A percentile compares a stretch with the other conserved stretches of the same genome.
Evolutionary conservation across 2,329 filamentous ascomycete genomes (phyloP).

Genomic region (Stemphylium vesicarium): DNA sequence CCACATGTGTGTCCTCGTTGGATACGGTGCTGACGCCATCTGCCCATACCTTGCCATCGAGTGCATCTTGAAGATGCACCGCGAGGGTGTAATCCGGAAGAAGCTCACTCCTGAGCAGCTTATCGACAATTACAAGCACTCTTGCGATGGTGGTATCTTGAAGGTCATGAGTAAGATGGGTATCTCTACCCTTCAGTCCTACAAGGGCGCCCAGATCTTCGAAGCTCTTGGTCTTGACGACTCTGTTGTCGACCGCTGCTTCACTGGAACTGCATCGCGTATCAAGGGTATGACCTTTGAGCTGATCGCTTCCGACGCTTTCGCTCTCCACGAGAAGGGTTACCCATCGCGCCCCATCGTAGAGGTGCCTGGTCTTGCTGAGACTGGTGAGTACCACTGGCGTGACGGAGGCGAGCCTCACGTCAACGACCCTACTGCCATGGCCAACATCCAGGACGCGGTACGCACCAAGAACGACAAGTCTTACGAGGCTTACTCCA

Average conservation of each 20-base stretch:
- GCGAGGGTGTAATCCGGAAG: conserved; percentile 90
- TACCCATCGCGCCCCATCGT: conserved; percentile 82
- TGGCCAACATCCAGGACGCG: conserved; percentile 96
- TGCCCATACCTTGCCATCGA: conserved; percentile 96
- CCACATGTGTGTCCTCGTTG: conserved; percentile 97
- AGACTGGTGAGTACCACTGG: conserved; percentile 98
- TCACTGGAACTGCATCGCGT: conserved; percentile 90
- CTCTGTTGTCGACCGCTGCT: conserved; percentile 89
- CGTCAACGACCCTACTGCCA: conserved; percentile 91
- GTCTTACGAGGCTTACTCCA: conserved; percentile 95
- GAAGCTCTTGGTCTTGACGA: conserved; percentile 95
- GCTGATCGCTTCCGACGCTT: conserved; percentile 89
- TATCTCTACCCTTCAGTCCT: conserved; percentile 93
- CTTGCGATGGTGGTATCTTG: conserved; percentile 91
- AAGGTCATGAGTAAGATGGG: conserved; percentile 99
- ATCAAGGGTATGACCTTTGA: conserved; percentile 95
- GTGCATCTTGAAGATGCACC: conserved; percentile 95
- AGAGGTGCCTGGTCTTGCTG: conserved; percentile 78
- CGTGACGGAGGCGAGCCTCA: conserved; percentile 94
- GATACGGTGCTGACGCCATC: conserved; percentile 92
- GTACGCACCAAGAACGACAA: conserved; percentile 98
- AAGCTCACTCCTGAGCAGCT: conserved; percentile 81
- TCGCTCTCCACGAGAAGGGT: conserved; percentile 92
- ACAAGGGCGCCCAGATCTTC: conserved; percentile 98
- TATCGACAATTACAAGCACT: conserved; percentile 96